phyloP scores from a whole-genome alignment of 2,329 filamentous ascomycete genomes.

The Alternaria arborescens region DNA sequence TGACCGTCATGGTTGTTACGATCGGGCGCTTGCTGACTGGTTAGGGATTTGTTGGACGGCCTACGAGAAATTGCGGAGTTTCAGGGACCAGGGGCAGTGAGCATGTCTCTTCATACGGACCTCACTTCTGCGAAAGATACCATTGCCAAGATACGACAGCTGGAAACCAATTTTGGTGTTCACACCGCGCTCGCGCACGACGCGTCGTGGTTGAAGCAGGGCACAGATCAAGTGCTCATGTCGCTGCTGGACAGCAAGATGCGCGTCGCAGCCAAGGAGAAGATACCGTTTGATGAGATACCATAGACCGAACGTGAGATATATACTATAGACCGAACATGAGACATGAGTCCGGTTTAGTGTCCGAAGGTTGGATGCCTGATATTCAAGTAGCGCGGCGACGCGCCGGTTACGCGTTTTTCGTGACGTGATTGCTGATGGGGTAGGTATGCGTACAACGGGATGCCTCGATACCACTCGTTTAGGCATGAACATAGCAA shows the following conservation, averaged over 20 bases:
- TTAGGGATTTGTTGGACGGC: constrained; percentile 41
- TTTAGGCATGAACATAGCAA: background rate
- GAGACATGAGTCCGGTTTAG: background rate
- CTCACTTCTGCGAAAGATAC: constrained; percentile 37
- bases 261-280: constrained; percentile 29
- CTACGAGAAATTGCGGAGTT: constrained; percentile 40
- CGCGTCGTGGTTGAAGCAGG: constrained; percentile 39
- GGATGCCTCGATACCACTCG: too few species aligned
- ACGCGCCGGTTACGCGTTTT: background rate
- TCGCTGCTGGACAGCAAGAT: constrained; percentile 39
- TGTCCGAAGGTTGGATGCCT: background rate
- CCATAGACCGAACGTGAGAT: constrained; percentile 9
- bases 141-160: constrained; percentile 32
- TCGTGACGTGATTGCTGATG: background rate
- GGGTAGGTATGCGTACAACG: background rate
- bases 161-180: constrained; percentile 36
- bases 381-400: background rate
- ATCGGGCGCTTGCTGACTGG: constrained; percentile 7
- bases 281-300: constrained; percentile 29
- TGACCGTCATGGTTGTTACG: background rate
- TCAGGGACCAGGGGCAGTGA: constrained; percentile 28
- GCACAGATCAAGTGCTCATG: constrained; percentile 39
- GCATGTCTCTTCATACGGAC: constrained; percentile 40
- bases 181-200: constrained; percentile 46
- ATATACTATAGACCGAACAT: background rate